A percentile compares a stretch with the other conserved stretches of the same genome.
These are phyloP conservation scores for Tricholoma terreum DNA, from an alignment of 768 basidiomycete genomes.

Conservation along the genomic window DNA sequence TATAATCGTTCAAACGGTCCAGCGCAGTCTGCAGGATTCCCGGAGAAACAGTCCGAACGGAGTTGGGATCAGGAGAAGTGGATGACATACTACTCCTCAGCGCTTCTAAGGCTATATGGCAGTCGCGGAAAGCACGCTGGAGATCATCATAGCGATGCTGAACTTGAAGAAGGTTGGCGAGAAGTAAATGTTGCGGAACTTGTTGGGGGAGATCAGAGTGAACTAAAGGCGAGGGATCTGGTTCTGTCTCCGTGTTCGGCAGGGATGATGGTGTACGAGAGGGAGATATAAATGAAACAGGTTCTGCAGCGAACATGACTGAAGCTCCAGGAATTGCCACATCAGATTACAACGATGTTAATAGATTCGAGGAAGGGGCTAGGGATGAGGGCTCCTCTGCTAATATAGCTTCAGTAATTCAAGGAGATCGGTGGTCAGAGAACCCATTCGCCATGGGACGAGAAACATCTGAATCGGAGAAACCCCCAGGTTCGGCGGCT, in stretches of 20 bases:
- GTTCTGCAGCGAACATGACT: neutral
- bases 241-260: neutral
- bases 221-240: neutral
- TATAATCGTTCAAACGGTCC: conserved; percentile 65
- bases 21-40: conserved; percentile 50
- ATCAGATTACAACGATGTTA: neutral
- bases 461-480: neutral
- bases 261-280: neutral
- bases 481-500: neutral
- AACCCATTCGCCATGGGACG: neutral
- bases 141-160: conserved; percentile 34
- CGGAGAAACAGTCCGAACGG: conserved; percentile 19
- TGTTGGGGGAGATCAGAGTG: conserved; percentile 8
- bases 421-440: neutral
- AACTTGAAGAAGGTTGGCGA: conserved; percentile 43
- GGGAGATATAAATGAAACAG: neutral
- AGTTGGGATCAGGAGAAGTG: conserved; percentile 13
- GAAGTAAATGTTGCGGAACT: conserved; percentile 31
- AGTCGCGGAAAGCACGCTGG: conserved; percentile 65
- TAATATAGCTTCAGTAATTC: neutral
- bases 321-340: neutral
- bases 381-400: neutral
- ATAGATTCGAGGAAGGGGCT: neutral
- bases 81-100: conserved; percentile 39
- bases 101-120: conserved; percentile 61